phyloP scores from a whole-genome alignment of 2,329 filamentous ascomycete species.

The Colletotrichum tanaceti region DNA sequence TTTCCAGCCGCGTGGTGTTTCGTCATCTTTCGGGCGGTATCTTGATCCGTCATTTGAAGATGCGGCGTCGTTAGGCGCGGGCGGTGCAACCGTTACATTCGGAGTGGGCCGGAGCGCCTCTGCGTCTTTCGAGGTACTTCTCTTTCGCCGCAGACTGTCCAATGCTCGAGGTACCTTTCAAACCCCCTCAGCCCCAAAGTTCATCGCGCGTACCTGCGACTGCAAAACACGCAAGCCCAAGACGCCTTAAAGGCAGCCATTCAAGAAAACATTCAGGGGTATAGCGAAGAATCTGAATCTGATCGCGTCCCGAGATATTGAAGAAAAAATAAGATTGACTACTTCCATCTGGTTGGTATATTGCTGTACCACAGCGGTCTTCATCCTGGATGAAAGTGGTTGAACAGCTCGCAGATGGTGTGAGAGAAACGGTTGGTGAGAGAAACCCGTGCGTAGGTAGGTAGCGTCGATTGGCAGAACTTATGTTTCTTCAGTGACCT shows the following conservation, averaged over 20 bases:
- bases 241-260: neutral
- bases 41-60: slow-evolving; percentile 28
- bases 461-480: neutral
- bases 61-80: slow-evolving; percentile 31
- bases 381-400: slow-evolving; percentile 21
- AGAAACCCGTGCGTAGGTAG: neutral
- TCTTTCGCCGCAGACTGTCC: neutral
- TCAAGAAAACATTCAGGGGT: neutral
- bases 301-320: neutral
- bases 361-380: slow-evolving; percentile 13
- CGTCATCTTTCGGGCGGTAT: slow-evolving; percentile 36
- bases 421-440: slow-evolving; percentile 5
- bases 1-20: slow-evolving; percentile 41
- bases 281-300: slow-evolving; percentile 12
- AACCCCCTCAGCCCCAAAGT: neutral
- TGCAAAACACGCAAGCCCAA: slow-evolving; percentile 4
- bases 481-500: slow-evolving; percentile 32
- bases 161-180: neutral
- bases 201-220: slow-evolving; percentile 21
- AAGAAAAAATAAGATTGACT: neutral
- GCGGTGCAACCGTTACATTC: slow-evolving; percentile 27
- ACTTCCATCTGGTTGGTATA: neutral
- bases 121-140: slow-evolving; percentile 30
- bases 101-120: slow-evolving; percentile 22
- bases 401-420: slow-evolving; percentile 27